Percentiles rank a stretch among this genome's conserved stretches.
Evolutionary conservation across 495 filamentous ascomycete genomes (phyloP).

Genomic region (Penicillium maclennaniae): DNA sequence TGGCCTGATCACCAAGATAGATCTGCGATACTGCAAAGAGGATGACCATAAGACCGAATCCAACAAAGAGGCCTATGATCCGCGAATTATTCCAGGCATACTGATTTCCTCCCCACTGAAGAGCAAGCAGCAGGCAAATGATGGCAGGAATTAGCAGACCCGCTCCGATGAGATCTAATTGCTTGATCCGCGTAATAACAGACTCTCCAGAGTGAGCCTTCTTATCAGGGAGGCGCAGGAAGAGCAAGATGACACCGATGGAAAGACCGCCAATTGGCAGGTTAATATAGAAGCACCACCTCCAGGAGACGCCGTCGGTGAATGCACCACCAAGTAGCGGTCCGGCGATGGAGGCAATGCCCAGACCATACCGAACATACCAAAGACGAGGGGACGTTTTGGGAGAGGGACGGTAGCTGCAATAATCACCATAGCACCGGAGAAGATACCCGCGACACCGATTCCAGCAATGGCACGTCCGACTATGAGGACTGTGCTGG

Average conservation of each 20-base stretch:
- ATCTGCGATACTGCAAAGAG: slow-evolving; percentile 26
- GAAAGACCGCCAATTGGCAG: slow-evolving; percentile 60
- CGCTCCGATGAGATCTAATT: slow-evolving; percentile 36
- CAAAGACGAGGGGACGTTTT: slow-evolving; percentile 63
- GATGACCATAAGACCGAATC: slow-evolving; percentile 33
- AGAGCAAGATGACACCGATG: slow-evolving; percentile 47
- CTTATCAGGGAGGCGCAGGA: slow-evolving; percentile 38
- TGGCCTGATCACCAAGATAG: slow-evolving; percentile 23
- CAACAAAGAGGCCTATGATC: slow-evolving; percentile 34
- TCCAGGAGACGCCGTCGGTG: slow-evolving; percentile 61
- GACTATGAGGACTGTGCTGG: slow-evolving; percentile 64
- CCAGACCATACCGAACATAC: slow-evolving; percentile 69
- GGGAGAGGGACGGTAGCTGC: slow-evolving; percentile 55
- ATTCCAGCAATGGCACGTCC: slow-evolving; percentile 76
- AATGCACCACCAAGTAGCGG: slow-evolving; percentile 60
- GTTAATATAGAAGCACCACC: slow-evolving; percentile 86
- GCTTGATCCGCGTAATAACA: slow-evolving; percentile 20
- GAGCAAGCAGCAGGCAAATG: slow-evolving; percentile 37
- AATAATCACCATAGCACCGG: slow-evolving; percentile 69
- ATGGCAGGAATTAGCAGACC: slow-evolving; percentile 34
- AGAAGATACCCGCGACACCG: slow-evolving; percentile 65
- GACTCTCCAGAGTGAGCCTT: slow-evolving; percentile 10
- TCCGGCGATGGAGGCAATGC: slow-evolving; percentile 63
- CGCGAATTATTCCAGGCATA: slow-evolving; percentile 33
- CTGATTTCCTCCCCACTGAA: slow-evolving; percentile 41